Base-by-base conservation (phyloP, 148 eudicot genomes). In the Simmondsia chinensis region DNA sequence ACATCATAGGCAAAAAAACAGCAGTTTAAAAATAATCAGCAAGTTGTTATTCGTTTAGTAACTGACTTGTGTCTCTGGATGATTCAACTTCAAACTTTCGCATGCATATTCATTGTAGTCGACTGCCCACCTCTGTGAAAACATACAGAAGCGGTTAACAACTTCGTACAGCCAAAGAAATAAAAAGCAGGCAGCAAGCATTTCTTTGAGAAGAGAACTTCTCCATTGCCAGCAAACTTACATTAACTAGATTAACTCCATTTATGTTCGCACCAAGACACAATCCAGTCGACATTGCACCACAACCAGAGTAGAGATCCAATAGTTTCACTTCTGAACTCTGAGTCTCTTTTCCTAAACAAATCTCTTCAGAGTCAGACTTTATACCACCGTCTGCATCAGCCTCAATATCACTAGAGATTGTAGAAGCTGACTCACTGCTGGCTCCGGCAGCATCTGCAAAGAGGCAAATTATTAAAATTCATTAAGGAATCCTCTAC, bases 41-140 rank as follows among this genome's bases (percentile, higher is more conserved):
- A n/a, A n/a, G n/a, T n/a, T n/a, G n/a, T n/a, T n/a, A n/a, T n/a
- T n/a, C n/a, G n/a, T n/a, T n/a, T n/a, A n/a, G n/a, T n/a, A n/a
- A n/a, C n/a, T n/a, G n/a, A 80, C 97, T 74, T 85, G 18, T 2
- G 99, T 79, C 54, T 85, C 86, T 0, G 95, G 95, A 56, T 91
- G 99, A 51, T 91, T 91, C 8, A 72, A 39, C 14, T 54, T 65
- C 1, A 91, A 47, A 43, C 89, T 85, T 24, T 85, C 52, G 39
- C 95, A 85, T 4, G 99, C 95, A 68, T 45, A 39, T 16, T 22
- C 4, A 50, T 85, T 82, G 0, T 72, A 0, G 39, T 91, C 95
- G 35, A 91, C 74, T 0, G 99, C 95, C 99, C 95, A 91, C 76
- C 65, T 76, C 97, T 85, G 50, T 39, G 49, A 1, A 9, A 9